A percentile compares a stretch with the other conserved stretches of the same genome.
phyloP scores from a whole-genome alignment of 1,139 yeast species.

The Geotrichum histeridarum region DNA sequence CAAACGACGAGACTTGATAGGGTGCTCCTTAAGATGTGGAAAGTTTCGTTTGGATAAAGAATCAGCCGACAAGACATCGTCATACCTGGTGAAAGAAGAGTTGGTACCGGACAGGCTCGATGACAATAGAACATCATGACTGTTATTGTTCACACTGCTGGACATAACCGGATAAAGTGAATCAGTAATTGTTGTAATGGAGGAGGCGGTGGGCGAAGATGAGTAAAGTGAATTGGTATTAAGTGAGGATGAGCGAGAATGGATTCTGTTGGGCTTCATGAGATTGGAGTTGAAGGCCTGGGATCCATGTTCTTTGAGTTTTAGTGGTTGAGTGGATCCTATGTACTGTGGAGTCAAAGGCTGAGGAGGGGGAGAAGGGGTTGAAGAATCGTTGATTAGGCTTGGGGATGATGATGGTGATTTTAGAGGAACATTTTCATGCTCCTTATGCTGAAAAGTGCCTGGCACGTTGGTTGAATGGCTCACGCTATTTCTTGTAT shows the following conservation, averaged over 20 bases:
- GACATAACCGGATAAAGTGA: conserved; percentile 10
- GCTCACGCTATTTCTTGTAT: conserved; percentile 2
- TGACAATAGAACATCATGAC: not conserved
- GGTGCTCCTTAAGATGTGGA: conserved; percentile 6
- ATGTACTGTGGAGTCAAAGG: conserved; percentile 14
- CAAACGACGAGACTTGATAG: conserved; percentile 13
- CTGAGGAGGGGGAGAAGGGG: conserved; percentile 20
- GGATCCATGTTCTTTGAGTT: too few relatives aligned
- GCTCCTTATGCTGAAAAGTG: not conserved
- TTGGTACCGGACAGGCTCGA: conserved; percentile 2
- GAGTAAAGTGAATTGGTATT: not conserved
- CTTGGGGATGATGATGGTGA: conserved; percentile 15
- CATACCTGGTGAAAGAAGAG: conserved; percentile 10
- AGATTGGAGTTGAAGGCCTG: too few relatives aligned
- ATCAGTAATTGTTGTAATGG: conserved; percentile 13
- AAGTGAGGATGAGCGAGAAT: conserved; percentile 12
- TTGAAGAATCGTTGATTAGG: conserved; percentile 13
- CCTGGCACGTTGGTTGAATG: not conserved
- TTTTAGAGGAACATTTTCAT: not conserved
- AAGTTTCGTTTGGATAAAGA: conserved; percentile 3
- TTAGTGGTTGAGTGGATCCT: not conserved
- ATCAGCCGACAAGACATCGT: conserved; percentile 13
- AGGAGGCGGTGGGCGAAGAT: conserved; percentile 2
- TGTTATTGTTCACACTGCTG: not conserved
- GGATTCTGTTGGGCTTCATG: not conserved